A percentile compares a stretch with the other conserved stretches of the same genome.
phyloP scores from a whole-genome alignment of 2,329 filamentous ascomycete species.

The Microdochium bolleyi region DNA sequence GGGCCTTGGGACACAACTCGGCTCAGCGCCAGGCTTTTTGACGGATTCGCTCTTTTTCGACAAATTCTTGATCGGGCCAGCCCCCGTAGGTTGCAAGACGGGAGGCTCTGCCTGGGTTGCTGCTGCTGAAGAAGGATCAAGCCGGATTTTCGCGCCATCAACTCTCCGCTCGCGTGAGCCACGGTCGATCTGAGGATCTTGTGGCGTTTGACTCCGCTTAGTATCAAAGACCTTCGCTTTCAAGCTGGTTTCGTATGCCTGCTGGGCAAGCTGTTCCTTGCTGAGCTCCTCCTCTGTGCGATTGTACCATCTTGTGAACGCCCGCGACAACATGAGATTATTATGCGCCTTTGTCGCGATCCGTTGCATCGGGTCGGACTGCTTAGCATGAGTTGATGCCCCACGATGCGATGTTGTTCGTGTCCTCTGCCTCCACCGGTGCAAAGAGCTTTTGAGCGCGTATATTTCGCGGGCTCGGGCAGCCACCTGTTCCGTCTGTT shows the following conservation, averaged over 20 bases:
- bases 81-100: not conserved
- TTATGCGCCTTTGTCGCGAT: not conserved
- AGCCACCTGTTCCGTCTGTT: not conserved
- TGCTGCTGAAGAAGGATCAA: not conserved
- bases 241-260: not conserved
- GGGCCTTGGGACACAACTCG: too few species aligned
- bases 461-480: not conserved
- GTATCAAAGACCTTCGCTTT: not conserved
- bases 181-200: not conserved
- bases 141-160: not conserved
- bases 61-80: not conserved
- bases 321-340: not conserved
- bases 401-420: not conserved
- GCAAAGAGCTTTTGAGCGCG: not conserved
- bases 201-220: not conserved
- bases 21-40: not conserved
- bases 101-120: too few species aligned
- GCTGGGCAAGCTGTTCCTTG: not conserved
- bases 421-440: not conserved
- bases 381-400: not conserved
- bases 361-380: not conserved
- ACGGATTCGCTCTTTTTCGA: not conserved
- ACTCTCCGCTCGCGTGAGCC: not conserved
- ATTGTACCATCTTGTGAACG: not conserved
- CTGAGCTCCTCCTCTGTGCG: not conserved